Evolutionary conservation across 768 basidiomycete genomes (phyloP).

Genomic region (Boletus vinaceobasis): DNA sequence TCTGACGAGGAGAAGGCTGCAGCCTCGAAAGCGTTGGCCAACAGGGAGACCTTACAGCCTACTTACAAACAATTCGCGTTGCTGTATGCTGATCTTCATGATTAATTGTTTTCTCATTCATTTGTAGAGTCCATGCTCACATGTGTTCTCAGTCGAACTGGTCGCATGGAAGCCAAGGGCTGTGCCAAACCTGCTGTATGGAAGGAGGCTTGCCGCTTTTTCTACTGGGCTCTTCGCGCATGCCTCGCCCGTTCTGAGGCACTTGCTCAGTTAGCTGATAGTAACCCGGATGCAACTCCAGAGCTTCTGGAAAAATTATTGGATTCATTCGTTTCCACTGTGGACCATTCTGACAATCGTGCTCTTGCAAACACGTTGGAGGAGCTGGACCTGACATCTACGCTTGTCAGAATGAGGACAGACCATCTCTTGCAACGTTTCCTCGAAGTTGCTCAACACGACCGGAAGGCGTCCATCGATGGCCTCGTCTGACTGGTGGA

Average conservation of each 20-base stretch:
- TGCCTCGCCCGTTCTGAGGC: conserved; percentile 68
- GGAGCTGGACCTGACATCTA: conserved; percentile 60
- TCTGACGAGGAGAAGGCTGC: conserved; percentile 70
- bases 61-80: conserved; percentile 93
- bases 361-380: conserved; percentile 66
- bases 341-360: conserved; percentile 51
- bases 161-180: conserved; percentile 97
- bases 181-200: conserved; percentile 84
- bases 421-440: conserved; percentile 67
- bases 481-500: conserved; percentile 73
- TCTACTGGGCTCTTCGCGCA: conserved; percentile 94
- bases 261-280: conserved; percentile 59
- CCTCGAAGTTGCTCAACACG: conserved; percentile 65
- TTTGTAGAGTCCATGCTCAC: conserved; percentile 1
- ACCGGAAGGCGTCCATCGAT: conserved; percentile 73
- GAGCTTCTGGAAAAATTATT: conserved; percentile 68
- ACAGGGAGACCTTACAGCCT: conserved; percentile 80
- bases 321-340: conserved; percentile 55
- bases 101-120: conserved; percentile 50
- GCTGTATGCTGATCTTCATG: conserved; percentile 94
- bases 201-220: conserved; percentile 84
- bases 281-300: conserved; percentile 65
- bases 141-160: conserved; percentile 63
- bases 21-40: conserved; percentile 64
- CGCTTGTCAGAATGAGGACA: conserved; percentile 60